Evolutionary conservation across 2,329 filamentous ascomycete species (phyloP).

Genomic region (Pseudogymnoascus sp.): DNA sequence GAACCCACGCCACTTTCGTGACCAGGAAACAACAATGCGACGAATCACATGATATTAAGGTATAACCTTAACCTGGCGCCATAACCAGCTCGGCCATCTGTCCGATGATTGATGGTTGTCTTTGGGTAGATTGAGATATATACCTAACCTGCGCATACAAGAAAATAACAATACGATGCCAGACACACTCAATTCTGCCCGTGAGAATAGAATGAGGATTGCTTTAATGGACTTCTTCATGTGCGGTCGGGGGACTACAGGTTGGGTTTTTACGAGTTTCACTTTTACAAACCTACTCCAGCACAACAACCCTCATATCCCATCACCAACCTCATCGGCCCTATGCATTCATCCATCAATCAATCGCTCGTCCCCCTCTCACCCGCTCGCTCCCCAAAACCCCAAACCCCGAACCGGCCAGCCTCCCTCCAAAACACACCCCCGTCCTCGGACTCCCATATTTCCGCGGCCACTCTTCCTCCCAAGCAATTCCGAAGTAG

Average conservation of each 20-base stretch:
- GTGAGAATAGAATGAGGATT: background rate
- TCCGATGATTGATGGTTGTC: background rate
- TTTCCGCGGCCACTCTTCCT: too few relatives aligned
- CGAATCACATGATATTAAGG: too few relatives aligned
- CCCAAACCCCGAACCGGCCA: background rate
- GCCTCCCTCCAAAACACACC: background rate
- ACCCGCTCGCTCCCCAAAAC: background rate
- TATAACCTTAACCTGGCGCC: background rate
- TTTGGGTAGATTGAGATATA: background rate
- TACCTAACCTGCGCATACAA: too few relatives aligned
- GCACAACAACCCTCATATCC: too few relatives aligned
- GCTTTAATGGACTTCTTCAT: too few relatives aligned
- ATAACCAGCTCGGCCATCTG: background rate
- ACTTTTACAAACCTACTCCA: background rate
- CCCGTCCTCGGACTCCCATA: background rate
- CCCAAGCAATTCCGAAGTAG: background rate
- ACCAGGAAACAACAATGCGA: conserved; percentile 25
- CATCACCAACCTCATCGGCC: background rate
- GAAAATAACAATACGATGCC: too few relatives aligned
- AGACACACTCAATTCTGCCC: too few relatives aligned
- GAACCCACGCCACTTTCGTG: conserved; percentile 32
- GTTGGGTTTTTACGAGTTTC: background rate
- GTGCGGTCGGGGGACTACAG: too few relatives aligned
- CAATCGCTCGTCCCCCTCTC: too few relatives aligned
- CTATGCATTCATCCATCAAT: too few relatives aligned